Evolutionary conservation across 208 protist genomes (phyloP).

Genomic region (Trypanosoma rangeli): DNA sequence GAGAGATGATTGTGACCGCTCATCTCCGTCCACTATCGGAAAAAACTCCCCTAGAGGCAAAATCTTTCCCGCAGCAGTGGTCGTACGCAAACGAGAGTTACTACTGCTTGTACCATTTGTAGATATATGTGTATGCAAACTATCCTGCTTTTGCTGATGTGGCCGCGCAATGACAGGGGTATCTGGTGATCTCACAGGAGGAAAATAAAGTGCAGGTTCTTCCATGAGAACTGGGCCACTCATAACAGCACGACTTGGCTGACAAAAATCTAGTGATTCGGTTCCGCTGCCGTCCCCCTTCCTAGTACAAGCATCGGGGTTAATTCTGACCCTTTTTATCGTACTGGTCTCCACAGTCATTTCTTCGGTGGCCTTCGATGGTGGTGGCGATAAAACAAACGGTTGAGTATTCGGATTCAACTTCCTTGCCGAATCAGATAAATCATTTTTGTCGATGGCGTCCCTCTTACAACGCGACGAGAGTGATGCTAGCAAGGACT

Average conservation of each 20-base stretch:
- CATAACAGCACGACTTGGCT: not conserved
- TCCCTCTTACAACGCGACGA: conserved; percentile 30
- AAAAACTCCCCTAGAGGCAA: conserved; percentile 20
- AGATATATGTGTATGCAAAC: not conserved
- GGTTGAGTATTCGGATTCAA: conserved; percentile 27
- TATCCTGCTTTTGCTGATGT: conserved; percentile 1
- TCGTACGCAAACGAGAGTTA: not conserved
- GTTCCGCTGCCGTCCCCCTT: not conserved
- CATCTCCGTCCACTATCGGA: conserved; percentile 10
- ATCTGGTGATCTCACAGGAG: not conserved
- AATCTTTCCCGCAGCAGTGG: not conserved
- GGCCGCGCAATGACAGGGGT: not conserved
- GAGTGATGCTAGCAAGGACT: conserved; percentile 28
- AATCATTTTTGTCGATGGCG: not conserved
- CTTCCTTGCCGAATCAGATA: conserved; percentile 20
- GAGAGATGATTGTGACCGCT: conserved; percentile 25
- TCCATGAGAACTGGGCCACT: not conserved
- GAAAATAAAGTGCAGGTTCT: not conserved
- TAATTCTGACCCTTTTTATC: not conserved
- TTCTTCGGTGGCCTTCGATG: conserved; percentile 13
- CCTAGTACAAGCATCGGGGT: not conserved
- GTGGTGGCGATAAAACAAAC: conserved; percentile 30
- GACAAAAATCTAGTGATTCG: not conserved
- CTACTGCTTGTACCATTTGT: not conserved
- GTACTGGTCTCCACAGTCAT: not conserved